phyloP scores from a whole-genome alignment of 1,284 basidiomycete species.

The Hypsizygus ulmarius region DNA sequence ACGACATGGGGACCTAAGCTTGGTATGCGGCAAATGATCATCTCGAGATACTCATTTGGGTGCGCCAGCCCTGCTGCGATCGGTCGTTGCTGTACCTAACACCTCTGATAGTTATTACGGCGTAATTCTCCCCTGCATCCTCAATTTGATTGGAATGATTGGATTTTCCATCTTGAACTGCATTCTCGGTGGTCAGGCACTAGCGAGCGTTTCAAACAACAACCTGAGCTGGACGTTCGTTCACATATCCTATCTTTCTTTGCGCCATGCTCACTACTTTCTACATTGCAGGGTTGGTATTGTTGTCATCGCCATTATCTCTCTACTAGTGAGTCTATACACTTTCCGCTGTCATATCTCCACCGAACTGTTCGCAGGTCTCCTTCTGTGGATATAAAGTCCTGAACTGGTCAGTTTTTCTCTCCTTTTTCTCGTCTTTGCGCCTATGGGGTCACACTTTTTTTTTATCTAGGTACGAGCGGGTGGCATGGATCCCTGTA shows the following conservation, averaged over 20 bases:
- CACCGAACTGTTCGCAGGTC: slow-evolving; percentile 39
- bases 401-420: slow-evolving; percentile 53
- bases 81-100: neutral
- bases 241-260: neutral
- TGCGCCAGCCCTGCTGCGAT: slow-evolving; percentile 24
- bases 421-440: neutral
- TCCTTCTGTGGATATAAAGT: slow-evolving; percentile 81
- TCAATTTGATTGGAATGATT: slow-evolving; percentile 63
- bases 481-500: slow-evolving; percentile 76
- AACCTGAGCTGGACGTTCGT: slow-evolving; percentile 64
- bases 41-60: slow-evolving; percentile 72
- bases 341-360: neutral
- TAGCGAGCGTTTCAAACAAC: slow-evolving; percentile 67
- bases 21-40: slow-evolving; percentile 87
- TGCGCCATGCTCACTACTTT: neutral
- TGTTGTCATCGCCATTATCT: slow-evolving; percentile 77
- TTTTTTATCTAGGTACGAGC: slow-evolving; percentile 57
- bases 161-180: slow-evolving; percentile 79
- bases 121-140: slow-evolving; percentile 58
- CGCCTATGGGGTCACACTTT: neutral
- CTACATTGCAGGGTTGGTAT: slow-evolving; percentile 73
- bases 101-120: slow-evolving; percentile 55
- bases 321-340: slow-evolving; percentile 52
- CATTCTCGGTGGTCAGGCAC: slow-evolving; percentile 78
- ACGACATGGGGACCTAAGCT: slow-evolving; percentile 84